Evolutionary conservation across 176 grass and related monocot species (phyloP).

Genomic region (Oryza meridionalis): DNA sequence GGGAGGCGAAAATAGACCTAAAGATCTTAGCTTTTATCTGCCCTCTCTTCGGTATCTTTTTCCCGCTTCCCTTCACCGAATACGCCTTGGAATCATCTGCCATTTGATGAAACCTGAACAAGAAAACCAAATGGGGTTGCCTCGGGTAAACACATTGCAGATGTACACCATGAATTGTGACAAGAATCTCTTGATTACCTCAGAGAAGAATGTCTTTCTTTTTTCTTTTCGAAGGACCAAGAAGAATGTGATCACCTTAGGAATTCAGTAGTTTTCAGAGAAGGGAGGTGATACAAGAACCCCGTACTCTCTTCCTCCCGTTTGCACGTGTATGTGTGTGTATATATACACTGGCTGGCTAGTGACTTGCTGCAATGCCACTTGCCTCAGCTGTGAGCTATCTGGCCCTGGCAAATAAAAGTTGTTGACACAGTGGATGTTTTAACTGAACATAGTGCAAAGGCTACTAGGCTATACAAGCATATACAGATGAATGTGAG

Average conservation of each 20-base stretch:
- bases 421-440: background rate
- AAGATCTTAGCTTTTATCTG: slow-evolving; percentile 33
- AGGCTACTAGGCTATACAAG: background rate
- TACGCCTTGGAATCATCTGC: background rate
- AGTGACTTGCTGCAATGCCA: background rate
- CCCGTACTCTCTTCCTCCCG: background rate
- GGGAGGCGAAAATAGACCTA: slow-evolving; percentile 2
- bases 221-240: background rate
- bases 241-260: background rate
- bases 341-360: background rate
- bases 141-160: background rate
- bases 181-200: background rate
- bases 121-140: background rate
- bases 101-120: slow-evolving; percentile 21
- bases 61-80: background rate
- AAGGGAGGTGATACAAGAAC: background rate
- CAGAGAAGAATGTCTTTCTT: background rate
- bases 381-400: background rate
- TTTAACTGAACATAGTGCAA: slow-evolving; percentile 1
- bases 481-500: background rate
- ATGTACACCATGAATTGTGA: background rate
- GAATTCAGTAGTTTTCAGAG: background rate
- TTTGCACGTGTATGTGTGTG: background rate
- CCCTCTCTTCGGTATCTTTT: slow-evolving; percentile 23
- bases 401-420: background rate